Percentiles rank a stretch among this genome's conserved stretches.
phyloP scores from a whole-genome alignment of 352 stramenopile genomes.

The Pythium rhizo-oryzae region DNA sequence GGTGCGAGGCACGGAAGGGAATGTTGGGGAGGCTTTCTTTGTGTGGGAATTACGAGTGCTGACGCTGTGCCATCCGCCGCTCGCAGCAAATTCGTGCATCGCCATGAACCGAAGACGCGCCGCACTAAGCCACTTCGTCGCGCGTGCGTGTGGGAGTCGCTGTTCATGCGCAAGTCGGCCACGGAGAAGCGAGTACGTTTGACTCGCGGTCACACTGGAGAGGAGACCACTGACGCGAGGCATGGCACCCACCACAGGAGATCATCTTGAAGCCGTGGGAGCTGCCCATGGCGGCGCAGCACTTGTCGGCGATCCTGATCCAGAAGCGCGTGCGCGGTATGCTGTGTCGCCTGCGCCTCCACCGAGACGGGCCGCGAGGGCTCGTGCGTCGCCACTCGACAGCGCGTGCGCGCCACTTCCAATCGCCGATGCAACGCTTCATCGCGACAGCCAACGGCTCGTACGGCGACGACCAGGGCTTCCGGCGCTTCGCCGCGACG shows the following conservation, averaged over 20 bases:
- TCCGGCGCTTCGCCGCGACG: constrained; percentile 58
- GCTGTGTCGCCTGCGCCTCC: constrained; percentile 43
- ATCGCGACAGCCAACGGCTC: constrained; percentile 44
- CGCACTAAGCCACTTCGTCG: constrained; percentile 35
- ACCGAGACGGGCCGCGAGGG: not conserved
- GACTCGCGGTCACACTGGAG: not conserved
- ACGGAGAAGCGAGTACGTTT: constrained; percentile 54
- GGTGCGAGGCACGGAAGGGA: constrained; percentile 25
- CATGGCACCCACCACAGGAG: constrained; percentile 37
- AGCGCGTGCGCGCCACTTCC: constrained; percentile 4
- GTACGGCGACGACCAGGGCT: constrained; percentile 61
- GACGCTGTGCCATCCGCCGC: too few species aligned
- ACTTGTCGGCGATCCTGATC: constrained; percentile 78
- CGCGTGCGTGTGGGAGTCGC: constrained; percentile 58
- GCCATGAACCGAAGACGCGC: constrained; percentile 55
- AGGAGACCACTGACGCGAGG: not conserved
- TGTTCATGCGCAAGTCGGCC: constrained; percentile 80
- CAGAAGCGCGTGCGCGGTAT: constrained; percentile 73
- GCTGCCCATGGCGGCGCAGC: constrained; percentile 81
- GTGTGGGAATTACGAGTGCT: too few species aligned
- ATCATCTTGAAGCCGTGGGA: constrained; percentile 76
- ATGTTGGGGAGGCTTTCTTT: too few species aligned
- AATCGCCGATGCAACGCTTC: constrained; percentile 78
- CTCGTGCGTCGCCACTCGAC: constrained; percentile 7
- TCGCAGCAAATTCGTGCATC: constrained; percentile 56